Percentiles rank a stretch among this genome's conserved stretches.
These are phyloP conservation scores for Eurotiales sp. DNA, from an alignment of 2,329 filamentous ascomycete species.

Conservation along the genomic window DNA sequence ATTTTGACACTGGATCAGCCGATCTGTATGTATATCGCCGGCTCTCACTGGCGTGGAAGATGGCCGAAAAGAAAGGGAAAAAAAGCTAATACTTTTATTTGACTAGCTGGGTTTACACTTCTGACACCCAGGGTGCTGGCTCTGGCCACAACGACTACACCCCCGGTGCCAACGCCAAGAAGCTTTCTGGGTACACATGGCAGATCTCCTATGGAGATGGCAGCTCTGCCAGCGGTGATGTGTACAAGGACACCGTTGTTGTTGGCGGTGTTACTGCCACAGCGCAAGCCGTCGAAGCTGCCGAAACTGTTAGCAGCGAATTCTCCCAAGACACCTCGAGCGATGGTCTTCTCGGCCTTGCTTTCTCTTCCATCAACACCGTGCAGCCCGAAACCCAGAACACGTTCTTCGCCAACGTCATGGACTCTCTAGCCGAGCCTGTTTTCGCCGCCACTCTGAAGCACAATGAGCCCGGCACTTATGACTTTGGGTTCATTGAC, in stretches of 20 bases:
- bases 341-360: slow-evolving; percentile 59
- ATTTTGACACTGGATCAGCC: slow-evolving; percentile 67
- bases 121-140: slow-evolving; percentile 49
- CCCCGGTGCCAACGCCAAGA: slow-evolving; percentile 46
- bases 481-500: slow-evolving; percentile 17
- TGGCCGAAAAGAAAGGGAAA: background rate
- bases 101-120: slow-evolving; percentile 63
- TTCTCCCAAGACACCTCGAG: slow-evolving; percentile 52
- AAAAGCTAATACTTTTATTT: slow-evolving; percentile 12
- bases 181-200: slow-evolving; percentile 53
- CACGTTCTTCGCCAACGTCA: slow-evolving; percentile 61
- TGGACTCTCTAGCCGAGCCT: slow-evolving; percentile 41
- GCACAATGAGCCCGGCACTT: slow-evolving; percentile 12
- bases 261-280: slow-evolving; percentile 59
- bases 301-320: slow-evolving; percentile 52
- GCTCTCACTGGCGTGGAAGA: too few relatives aligned
- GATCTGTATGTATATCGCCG: slow-evolving; percentile 58
- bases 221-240: slow-evolving; percentile 58
- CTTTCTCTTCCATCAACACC: slow-evolving; percentile 59
- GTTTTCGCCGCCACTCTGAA: slow-evolving; percentile 15
- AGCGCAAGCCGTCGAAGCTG: slow-evolving; percentile 63
- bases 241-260: slow-evolving; percentile 62
- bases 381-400: slow-evolving; percentile 32
- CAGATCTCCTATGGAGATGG: slow-evolving; percentile 63
- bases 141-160: slow-evolving; percentile 59